phyloP scores from a whole-genome alignment of 768 basidiomycete species.

The Boletus reticuloceps region DNA sequence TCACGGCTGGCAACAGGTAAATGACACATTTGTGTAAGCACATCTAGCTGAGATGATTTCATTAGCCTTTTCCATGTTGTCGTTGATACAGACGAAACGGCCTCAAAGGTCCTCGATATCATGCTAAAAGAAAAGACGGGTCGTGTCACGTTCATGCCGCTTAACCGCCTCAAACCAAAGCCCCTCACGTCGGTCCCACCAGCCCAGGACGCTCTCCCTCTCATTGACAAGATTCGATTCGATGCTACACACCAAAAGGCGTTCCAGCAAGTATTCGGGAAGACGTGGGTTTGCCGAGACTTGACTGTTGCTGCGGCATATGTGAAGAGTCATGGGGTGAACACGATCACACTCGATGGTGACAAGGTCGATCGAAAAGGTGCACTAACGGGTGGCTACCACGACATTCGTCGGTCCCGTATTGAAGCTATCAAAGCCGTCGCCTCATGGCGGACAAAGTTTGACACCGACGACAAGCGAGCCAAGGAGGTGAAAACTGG shows the following conservation, averaged over 20 bases:
- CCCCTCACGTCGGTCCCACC: slow-evolving; percentile 53
- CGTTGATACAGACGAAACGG: slow-evolving; percentile 95
- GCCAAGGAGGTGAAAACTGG: slow-evolving; percentile 72
- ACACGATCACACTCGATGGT: slow-evolving; percentile 96
- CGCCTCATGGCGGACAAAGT: slow-evolving; percentile 70
- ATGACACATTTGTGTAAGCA: background rate
- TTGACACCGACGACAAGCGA: slow-evolving; percentile 59
- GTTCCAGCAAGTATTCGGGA: slow-evolving; percentile 96
- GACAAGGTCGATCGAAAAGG: slow-evolving; percentile 98
- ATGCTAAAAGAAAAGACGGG: slow-evolving; percentile 95
- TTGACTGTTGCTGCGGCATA: slow-evolving; percentile 91
- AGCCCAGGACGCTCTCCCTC: slow-evolving; percentile 74
- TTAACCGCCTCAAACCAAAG: slow-evolving; percentile 89
- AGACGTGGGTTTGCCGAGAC: slow-evolving; percentile 94
- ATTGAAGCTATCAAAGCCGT: slow-evolving; percentile 84
- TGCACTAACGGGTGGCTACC: slow-evolving; percentile 92
- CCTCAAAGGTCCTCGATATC: slow-evolving; percentile 83
- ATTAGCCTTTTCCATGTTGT: slow-evolving; percentile 89
- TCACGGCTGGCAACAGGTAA: slow-evolving; percentile 94
- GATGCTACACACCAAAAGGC: slow-evolving; percentile 72
- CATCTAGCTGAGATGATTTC: slow-evolving; percentile 1
- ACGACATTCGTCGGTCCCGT: slow-evolving; percentile 86
- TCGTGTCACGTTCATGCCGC: slow-evolving; percentile 96
- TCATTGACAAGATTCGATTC: slow-evolving; percentile 80
- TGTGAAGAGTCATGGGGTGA: slow-evolving; percentile 91